phyloP scores from a whole-genome alignment of 2,329 filamentous ascomycete species.

The Fusarium sp. region DNA sequence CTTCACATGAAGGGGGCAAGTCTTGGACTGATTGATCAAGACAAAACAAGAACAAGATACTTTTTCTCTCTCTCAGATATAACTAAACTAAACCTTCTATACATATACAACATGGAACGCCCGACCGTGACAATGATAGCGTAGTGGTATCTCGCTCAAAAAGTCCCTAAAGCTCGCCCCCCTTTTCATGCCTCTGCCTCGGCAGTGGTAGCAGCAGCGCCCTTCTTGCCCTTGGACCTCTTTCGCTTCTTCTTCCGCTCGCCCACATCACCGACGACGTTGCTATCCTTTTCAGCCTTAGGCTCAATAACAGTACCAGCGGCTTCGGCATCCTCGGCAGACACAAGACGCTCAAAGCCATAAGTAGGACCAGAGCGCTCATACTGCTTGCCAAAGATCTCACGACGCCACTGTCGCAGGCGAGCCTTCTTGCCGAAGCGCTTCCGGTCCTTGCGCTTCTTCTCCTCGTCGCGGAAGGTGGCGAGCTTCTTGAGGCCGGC shows the following conservation, averaged over 20 bases:
- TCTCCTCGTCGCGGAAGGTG: constrained; percentile 83
- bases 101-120: constrained; percentile 37
- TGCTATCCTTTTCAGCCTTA: constrained; percentile 36
- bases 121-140: constrained; percentile 32
- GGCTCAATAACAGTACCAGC: constrained; percentile 42
- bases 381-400: constrained; percentile 67
- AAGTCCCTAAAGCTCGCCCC: not conserved
- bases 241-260: constrained; percentile 60
- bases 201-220: constrained; percentile 34
- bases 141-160: constrained; percentile 35
- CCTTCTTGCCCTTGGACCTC: constrained; percentile 57
- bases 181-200: constrained; percentile 32
- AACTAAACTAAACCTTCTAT: constrained; percentile 18
- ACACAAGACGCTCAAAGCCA: constrained; percentile 58
- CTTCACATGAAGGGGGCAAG: not conserved
- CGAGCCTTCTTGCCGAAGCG: constrained; percentile 90
- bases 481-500: constrained; percentile 95
- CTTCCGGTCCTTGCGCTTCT: constrained; percentile 90
- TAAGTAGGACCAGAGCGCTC: constrained; percentile 65
- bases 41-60: not conserved
- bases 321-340: constrained; percentile 41
- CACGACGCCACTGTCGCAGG: constrained; percentile 81
- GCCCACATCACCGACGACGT: constrained; percentile 43
- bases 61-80: not conserved
- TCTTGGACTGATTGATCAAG: not conserved